A percentile compares a stretch with the other conserved stretches of the same genome.
Conservation (phyloP, 73 alveolate genomes). For the Paramecium pentaurelia region DNA sequence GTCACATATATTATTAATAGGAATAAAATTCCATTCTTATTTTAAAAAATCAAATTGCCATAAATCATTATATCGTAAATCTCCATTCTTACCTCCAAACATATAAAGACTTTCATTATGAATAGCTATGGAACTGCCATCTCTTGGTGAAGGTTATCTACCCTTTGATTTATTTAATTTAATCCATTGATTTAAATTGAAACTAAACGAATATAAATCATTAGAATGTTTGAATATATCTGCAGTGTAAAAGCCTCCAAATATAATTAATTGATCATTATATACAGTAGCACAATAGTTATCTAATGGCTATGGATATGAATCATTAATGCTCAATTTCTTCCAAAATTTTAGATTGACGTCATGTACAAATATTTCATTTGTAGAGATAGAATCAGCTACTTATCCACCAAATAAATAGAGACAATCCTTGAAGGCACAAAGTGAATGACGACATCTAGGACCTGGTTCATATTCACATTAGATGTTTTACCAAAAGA, state of each 20-base stretch:
- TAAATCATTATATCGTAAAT: slow-evolving; percentile 65
- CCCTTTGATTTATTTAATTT: background rate
- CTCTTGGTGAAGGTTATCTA: slow-evolving; percentile 12
- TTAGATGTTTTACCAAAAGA: slow-evolving; percentile 5
- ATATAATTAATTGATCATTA: background rate
- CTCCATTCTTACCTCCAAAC: slow-evolving; percentile 50
- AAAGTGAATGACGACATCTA: background rate
- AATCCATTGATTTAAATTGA: background rate
- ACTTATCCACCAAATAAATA: slow-evolving; percentile 22
- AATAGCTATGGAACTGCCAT: background rate
- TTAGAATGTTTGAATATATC: background rate
- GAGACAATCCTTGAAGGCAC: background rate
- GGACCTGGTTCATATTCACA: slow-evolving; percentile 32
- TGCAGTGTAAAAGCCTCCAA: slow-evolving; percentile 31
- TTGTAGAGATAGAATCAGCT: background rate
- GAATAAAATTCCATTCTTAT: slow-evolving; percentile 32
- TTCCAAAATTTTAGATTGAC: background rate
- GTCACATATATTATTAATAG: background rate
- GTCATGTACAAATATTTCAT: background rate
- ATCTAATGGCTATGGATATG: background rate
- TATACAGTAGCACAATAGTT: background rate
- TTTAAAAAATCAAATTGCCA: slow-evolving; percentile 64
- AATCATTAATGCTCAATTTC: background rate
- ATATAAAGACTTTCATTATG: background rate
- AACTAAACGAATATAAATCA: background rate